These are phyloP conservation scores for Globisporangium middletonii DNA, from an alignment of 352 stramenopile genomes.

Conservation along the genomic window DNA sequence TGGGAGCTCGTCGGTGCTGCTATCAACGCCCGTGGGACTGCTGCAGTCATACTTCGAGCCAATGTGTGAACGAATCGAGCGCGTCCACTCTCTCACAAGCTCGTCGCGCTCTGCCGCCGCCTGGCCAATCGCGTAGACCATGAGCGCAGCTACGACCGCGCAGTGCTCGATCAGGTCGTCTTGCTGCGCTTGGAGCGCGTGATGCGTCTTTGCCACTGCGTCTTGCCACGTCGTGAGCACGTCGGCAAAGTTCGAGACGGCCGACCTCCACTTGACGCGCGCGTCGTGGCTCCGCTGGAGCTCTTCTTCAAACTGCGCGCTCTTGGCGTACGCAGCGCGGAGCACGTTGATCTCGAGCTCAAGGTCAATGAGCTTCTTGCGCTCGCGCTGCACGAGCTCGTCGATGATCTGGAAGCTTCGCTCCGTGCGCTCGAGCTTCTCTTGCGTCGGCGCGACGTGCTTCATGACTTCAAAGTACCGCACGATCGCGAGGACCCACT, in stretches of 20 bases:
- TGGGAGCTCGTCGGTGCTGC: background rate
- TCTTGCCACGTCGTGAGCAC: conserved; percentile 35
- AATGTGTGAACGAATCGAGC: conserved; percentile 7
- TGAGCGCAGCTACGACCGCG: conserved; percentile 23
- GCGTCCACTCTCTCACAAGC: conserved; percentile 19
- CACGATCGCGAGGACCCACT: conserved; percentile 66
- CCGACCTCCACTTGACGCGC: conserved; percentile 33
- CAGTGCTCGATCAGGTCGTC: conserved; percentile 30
- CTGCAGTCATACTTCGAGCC: background rate
- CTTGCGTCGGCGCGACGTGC: conserved; percentile 42
- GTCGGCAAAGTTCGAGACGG: conserved; percentile 28
- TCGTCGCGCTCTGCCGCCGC: conserved; percentile 16
- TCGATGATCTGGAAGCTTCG: conserved; percentile 33
- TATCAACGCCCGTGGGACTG: background rate
- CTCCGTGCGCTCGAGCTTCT: conserved; percentile 36
- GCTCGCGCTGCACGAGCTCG: conserved; percentile 31
- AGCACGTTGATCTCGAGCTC: conserved; percentile 45
- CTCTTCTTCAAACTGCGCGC: conserved; percentile 34
- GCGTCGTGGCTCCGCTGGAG: conserved; percentile 47
- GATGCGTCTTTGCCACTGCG: conserved; percentile 17
- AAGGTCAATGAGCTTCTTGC: conserved; percentile 44
- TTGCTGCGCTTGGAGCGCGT: conserved; percentile 17
- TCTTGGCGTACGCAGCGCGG: conserved; percentile 22
- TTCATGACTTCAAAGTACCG: conserved; percentile 70
- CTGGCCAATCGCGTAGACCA: conserved; percentile 25